phyloP scores from a whole-genome alignment of 116 monocot species.

The Phalaenopsis hybrid region DNA sequence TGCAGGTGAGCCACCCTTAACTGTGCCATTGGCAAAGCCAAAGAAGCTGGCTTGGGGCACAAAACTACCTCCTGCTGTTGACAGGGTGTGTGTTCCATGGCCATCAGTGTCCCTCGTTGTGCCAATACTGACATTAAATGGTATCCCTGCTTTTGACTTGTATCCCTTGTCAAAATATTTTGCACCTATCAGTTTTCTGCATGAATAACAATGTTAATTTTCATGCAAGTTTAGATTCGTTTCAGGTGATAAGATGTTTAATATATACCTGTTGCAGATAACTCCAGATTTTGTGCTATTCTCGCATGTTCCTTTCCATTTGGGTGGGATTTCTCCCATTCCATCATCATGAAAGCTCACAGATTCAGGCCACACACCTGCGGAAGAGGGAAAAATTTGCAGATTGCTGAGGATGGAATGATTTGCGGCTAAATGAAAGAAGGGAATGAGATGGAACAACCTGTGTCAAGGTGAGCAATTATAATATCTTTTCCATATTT shows the following conservation, averaged over 20 bases:
- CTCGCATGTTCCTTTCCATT: conserved; percentile 22
- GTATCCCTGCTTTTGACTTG: not conserved
- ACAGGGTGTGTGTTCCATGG: conserved; percentile 31
- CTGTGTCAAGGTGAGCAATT: conserved; percentile 36
- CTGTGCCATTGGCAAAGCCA: conserved; percentile 28
- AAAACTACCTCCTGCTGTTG: conserved; percentile 24
- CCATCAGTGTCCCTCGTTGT: conserved; percentile 21
- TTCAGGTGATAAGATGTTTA: not conserved
- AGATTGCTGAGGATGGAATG: not conserved
- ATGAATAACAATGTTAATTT: not conserved
- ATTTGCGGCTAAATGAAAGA: not conserved
- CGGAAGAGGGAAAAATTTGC: not conserved
- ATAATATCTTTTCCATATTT: conserved; percentile 25
- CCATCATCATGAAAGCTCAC: conserved; percentile 20
- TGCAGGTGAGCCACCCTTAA: conserved; percentile 21
- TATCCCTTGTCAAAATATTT: conserved; percentile 17
- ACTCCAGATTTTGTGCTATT: conserved; percentile 11
- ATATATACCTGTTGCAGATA: conserved; percentile 25
- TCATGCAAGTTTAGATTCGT: too few relatives aligned
- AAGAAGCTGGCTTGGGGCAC: conserved; percentile 22
- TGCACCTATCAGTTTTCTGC: conserved; percentile 32
- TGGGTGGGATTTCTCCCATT: conserved; percentile 12
- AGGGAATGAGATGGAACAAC: conserved; percentile 4
- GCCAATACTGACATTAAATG: too few relatives aligned
- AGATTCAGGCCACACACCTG: conserved; percentile 38